A percentile compares a stretch with the other conserved stretches of the same genome.
Evolutionary conservation across 345 rosid genomes (phyloP).

Genomic region (Laguncularia racemosa): DNA sequence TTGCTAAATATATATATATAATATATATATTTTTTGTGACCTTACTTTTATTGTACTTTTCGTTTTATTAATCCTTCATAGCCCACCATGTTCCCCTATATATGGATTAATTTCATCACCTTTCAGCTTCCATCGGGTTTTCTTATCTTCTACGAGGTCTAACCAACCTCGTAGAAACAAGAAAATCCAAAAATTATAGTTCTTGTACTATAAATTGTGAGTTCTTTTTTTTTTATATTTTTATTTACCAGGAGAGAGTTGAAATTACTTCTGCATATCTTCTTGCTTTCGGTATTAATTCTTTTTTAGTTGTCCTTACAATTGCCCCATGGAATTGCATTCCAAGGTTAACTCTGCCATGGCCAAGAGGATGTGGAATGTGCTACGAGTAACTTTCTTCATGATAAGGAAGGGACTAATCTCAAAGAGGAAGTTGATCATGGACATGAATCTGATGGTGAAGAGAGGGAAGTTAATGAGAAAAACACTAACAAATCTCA

Average conservation of each 20-base stretch:
- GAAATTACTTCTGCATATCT: no score
- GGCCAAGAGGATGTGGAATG: conserved; percentile 46
- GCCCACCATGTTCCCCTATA: no score
- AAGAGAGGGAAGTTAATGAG: conserved; percentile 41
- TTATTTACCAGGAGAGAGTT: no score
- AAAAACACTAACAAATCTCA: conserved; percentile 31
- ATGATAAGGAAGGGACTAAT: conserved; percentile 42
- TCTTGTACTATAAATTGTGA: not conserved
- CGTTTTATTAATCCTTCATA: no score
- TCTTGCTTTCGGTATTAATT: no score
- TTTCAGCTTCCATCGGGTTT: conserved; percentile 17
- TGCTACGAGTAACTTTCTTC: conserved; percentile 33
- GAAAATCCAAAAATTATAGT: conserved; percentile 15
- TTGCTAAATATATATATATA: not conserved
- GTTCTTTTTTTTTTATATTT: not conserved
- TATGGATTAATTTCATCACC: not conserved
- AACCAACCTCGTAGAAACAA: conserved; percentile 37
- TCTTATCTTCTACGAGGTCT: conserved; percentile 44
- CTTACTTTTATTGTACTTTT: no score
- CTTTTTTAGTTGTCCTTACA: no score
- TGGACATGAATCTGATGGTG: conserved; percentile 55
- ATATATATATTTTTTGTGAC: no score
- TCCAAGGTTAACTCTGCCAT: conserved; percentile 17
- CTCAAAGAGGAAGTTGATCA: conserved; percentile 44
- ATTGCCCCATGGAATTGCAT: conserved; percentile 21